phyloP scores from a whole-genome alignment of 1,139 yeast species.

The Geotrichum australiense region DNA sequence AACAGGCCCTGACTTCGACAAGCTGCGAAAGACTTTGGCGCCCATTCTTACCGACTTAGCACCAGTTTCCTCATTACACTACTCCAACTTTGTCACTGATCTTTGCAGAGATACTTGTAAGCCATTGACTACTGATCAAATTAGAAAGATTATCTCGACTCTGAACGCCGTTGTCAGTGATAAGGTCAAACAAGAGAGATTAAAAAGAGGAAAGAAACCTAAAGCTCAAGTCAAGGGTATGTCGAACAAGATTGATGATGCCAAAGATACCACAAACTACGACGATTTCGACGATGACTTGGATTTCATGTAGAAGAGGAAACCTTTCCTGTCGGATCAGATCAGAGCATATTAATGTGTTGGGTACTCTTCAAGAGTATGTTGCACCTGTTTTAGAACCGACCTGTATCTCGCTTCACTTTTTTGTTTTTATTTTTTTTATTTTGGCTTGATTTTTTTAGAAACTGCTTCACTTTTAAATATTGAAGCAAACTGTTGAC shows the following conservation, averaged over 20 bases:
- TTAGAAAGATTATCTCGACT: slow-evolving; percentile 81
- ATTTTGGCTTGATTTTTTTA: no score
- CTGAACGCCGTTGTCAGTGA: slow-evolving; percentile 75
- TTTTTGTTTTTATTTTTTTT: no score
- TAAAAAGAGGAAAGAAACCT: slow-evolving; percentile 93
- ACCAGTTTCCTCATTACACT: slow-evolving; percentile 49
- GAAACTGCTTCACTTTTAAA: no score
- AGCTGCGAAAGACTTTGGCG: slow-evolving; percentile 69
- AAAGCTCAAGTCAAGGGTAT: slow-evolving; percentile 76
- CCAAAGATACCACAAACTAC: slow-evolving; percentile 52
- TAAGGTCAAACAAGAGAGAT: slow-evolving; percentile 86
- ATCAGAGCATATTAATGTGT: no score
- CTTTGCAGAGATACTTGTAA: slow-evolving; percentile 75
- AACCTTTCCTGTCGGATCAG: no score
- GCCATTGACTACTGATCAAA: slow-evolving; percentile 75
- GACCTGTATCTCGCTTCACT: no score
- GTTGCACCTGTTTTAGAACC: no score
- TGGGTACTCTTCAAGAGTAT: no score
- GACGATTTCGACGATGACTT: slow-evolving; percentile 60
- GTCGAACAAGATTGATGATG: slow-evolving; percentile 70
- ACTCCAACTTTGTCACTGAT: slow-evolving; percentile 75
- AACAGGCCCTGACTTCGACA: slow-evolving; percentile 75
- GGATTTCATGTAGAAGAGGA: slow-evolving; percentile 96
- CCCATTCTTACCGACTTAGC: slow-evolving; percentile 60
- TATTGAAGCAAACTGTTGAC: no score